Base-by-base conservation (phyloP, 139 green algal genomes). In the Edaphochlamys debaryana region DNA sequence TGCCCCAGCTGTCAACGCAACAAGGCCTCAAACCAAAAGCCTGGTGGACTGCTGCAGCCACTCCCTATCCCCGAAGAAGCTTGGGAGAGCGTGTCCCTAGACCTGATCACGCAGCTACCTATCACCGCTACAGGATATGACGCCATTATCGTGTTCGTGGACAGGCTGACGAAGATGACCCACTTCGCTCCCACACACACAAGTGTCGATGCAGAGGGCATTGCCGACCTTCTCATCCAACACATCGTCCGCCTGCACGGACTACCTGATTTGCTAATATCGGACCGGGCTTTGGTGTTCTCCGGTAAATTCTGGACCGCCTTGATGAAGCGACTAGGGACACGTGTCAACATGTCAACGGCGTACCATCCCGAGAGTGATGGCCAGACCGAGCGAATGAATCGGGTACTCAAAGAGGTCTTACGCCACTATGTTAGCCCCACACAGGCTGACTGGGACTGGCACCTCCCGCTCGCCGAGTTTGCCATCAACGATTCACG, bases 381-480 rank as follows among this genome's bases (percentile, higher is more conserved):
- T 79, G 94, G 94, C 0, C 89, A 96, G 69, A 94, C 90, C 13
- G 94, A 95, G 56, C 87, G 90, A 30, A 83, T 82, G 0, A 93
- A 95, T 56, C 83, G 90, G 0, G 52, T 87, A 0, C 32, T 95
- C 0, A 74, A 96, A 50, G 92, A 96, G 20, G 86, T 90, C 48
- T 69, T 96, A 1, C 63, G 91, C 6, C 34, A 85, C 20, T 93
- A 87, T 60, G 45, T 79, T 6, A 38, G 30, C 40, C 67, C 67
- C 0, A 25, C 40, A 0, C 79, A 88, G 42, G 56, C 66, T 29
- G 80, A 93, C 48, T 96, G 92, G 92, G 92, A 93, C 52, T 30
- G 68, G 0, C 22, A 79, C 0, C 70, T 94, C 4, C 4, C 79
- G 27, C 2, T 69, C 25, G 80, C 68, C 58, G 89, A 94, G 63